Conservation (phyloP, 1,139 yeast species). For the Yamadazyma spencermartinsiae region DNA sequence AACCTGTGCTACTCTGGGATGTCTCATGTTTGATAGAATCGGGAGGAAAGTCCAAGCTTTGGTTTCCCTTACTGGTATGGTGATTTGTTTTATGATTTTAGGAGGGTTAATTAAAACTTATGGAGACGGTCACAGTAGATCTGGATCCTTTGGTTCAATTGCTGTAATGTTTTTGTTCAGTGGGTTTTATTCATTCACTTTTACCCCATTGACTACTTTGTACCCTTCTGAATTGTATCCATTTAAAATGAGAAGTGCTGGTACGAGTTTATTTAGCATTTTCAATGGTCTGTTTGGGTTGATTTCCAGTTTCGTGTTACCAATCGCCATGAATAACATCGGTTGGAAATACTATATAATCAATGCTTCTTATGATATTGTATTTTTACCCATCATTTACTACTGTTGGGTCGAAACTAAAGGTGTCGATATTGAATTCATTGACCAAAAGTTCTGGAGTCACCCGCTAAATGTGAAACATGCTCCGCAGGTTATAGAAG, state of each 20-base stretch:
- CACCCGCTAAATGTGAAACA: slow-evolving; percentile 5
- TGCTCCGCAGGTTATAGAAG: slow-evolving; percentile 3
- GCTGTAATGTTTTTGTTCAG: slow-evolving; percentile 19
- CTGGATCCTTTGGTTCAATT: slow-evolving; percentile 17
- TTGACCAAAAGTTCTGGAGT: slow-evolving; percentile 9
- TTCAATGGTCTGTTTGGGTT: slow-evolving; percentile 15
- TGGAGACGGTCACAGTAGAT: slow-evolving; percentile 14
- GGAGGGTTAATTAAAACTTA: slow-evolving; percentile 16
- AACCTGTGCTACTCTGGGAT: slow-evolving; percentile 14
- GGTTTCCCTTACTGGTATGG: slow-evolving; percentile 14
- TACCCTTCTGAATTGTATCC: slow-evolving; percentile 17
- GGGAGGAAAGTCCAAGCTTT: slow-evolving; percentile 16
- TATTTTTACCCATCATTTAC: slow-evolving; percentile 15
- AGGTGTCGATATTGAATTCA: slow-evolving; percentile 9
- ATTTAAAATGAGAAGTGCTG: slow-evolving; percentile 14
- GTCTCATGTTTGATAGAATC: slow-evolving; percentile 12
- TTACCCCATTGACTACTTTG: slow-evolving; percentile 15
- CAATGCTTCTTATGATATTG: slow-evolving; percentile 14
- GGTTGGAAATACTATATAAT: slow-evolving; percentile 18
- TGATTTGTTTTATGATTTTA: slow-evolving; percentile 11
- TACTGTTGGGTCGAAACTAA: slow-evolving; percentile 19
- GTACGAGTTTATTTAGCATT: slow-evolving; percentile 8
- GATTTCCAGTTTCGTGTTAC: slow-evolving; percentile 13
- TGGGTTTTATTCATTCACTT: slow-evolving; percentile 17
- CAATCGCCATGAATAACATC: slow-evolving; percentile 14